Evolutionary conservation across 805 yeast species (phyloP).

Genomic region (Wickerhamia fluorescens): DNA sequence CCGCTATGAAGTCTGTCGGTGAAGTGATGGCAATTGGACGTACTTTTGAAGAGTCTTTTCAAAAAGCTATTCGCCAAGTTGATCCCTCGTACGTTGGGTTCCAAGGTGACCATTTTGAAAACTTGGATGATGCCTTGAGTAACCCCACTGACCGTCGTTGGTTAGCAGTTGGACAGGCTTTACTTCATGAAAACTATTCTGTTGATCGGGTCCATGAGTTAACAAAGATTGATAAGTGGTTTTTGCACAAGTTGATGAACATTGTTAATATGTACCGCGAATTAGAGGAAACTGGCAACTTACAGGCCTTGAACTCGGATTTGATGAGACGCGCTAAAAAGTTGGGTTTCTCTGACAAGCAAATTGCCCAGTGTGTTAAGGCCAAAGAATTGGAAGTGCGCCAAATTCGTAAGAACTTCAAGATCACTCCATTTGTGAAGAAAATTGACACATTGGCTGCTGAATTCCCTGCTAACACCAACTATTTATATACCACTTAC

Average conservation of each 20-base stretch:
- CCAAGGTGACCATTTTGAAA: conserved; percentile 77
- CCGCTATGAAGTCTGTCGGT: conserved; percentile 98
- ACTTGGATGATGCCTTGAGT: conserved; percentile 68
- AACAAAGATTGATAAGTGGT: conserved; percentile 94
- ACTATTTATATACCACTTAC: conserved; percentile 92
- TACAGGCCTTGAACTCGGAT: conserved; percentile 58
- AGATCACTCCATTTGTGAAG: conserved; percentile 88
- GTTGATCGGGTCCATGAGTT: conserved; percentile 90
- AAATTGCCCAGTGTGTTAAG: conserved; percentile 73
- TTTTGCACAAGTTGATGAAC: conserved; percentile 85
- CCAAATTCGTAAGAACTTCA: conserved; percentile 68
- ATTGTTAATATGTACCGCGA: conserved; percentile 84
- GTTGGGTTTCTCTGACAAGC: conserved; percentile 92
- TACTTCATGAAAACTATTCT: conserved; percentile 81
- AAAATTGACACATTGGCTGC: conserved; percentile 97
- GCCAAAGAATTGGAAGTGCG: conserved; percentile 77
- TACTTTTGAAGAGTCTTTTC: conserved; percentile 94
- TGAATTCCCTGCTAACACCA: conserved; percentile 96
- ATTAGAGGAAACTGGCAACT: conserved; percentile 47
- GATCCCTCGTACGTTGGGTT: conserved; percentile 88
- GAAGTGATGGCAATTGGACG: conserved; percentile 99
- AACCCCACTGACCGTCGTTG: conserved; percentile 95
- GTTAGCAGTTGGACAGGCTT: conserved; percentile 97
- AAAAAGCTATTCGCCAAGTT: conserved; percentile 93
- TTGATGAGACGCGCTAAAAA: conserved; percentile 76